phyloP scores from a whole-genome alignment of 1,284 basidiomycete species.

The Peniophora sp. region DNA sequence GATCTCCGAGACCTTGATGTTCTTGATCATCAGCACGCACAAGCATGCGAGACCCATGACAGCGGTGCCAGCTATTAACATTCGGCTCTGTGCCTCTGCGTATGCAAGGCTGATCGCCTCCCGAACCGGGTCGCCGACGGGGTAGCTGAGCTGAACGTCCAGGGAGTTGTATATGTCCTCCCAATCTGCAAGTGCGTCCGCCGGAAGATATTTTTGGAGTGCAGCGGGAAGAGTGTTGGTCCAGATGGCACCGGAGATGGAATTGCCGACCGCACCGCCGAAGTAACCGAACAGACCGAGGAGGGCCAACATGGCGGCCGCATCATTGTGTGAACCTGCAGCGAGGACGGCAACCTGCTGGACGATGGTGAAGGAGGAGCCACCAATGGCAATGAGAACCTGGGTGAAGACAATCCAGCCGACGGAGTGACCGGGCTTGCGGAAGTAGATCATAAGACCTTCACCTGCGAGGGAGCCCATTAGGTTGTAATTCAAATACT shows the following conservation, averaged over 20 bases:
- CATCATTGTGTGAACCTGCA: conserved; percentile 27
- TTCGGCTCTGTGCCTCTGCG: too few species aligned
- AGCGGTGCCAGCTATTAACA: too few species aligned
- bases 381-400: conserved; percentile 29
- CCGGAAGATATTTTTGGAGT: conserved; percentile 13
- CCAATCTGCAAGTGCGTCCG: too few species aligned
- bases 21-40: too few species aligned
- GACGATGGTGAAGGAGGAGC: conserved; percentile 29
- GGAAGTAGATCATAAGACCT: conserved; percentile 30
- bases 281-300: conserved; percentile 28
- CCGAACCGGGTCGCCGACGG: too few species aligned
- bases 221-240: conserved; percentile 24
- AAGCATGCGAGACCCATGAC: too few species aligned
- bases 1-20: too few species aligned
- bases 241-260: conserved; percentile 32
- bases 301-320: conserved; percentile 26
- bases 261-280: conserved; percentile 27
- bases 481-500: too few species aligned
- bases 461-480: too few species aligned
- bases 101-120: too few species aligned
- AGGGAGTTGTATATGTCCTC: too few species aligned
- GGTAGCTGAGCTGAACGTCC: too few species aligned
- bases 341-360: conserved; percentile 28
- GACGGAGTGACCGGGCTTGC: conserved; percentile 16
- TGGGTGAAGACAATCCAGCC: conserved; percentile 19